A percentile compares a stretch with the other conserved stretches of the same genome.
These are phyloP conservation scores for Plicaturopsis crispa DNA, from an alignment of 768 basidiomycete genomes.

Conservation along the genomic window DNA sequence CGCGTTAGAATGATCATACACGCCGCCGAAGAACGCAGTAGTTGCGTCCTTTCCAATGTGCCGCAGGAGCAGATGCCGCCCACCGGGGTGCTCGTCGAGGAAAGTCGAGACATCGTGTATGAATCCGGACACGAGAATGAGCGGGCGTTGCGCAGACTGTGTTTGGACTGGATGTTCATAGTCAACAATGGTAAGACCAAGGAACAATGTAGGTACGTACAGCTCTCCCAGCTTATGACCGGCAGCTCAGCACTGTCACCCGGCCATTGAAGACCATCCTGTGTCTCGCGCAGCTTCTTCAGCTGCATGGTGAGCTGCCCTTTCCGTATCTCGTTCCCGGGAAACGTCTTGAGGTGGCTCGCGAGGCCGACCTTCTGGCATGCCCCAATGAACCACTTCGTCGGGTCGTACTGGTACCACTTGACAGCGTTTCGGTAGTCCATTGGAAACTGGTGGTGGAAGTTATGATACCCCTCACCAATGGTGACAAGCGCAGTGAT, in stretches of 20 bases:
- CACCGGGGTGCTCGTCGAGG: slow-evolving; percentile 89
- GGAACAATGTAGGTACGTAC: slow-evolving; percentile 31
- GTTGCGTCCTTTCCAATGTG: slow-evolving; percentile 84
- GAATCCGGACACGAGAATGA: slow-evolving; percentile 85
- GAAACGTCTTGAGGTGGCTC: slow-evolving; percentile 55
- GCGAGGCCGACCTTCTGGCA: slow-evolving; percentile 58
- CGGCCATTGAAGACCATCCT: slow-evolving; percentile 78
- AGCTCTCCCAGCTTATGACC: slow-evolving; percentile 82
- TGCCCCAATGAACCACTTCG: slow-evolving; percentile 83
- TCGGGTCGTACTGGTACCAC: slow-evolving; percentile 91
- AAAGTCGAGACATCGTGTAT: slow-evolving; percentile 86
- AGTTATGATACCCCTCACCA: slow-evolving; percentile 97
- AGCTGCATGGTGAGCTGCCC: slow-evolving; percentile 47
- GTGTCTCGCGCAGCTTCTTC: slow-evolving; percentile 73
- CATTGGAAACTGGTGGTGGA: slow-evolving; percentile 96
- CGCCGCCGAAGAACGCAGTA: slow-evolving; percentile 90
- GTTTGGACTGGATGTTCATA: slow-evolving; percentile 49
- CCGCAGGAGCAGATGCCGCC: slow-evolving; percentile 74
- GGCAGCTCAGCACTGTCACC: slow-evolving; percentile 67
- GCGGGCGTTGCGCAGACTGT: slow-evolving; percentile 70
- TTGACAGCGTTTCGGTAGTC: slow-evolving; percentile 95
- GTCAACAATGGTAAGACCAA: slow-evolving; percentile 2
- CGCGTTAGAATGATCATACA: slow-evolving; percentile 85
- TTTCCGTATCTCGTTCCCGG: slow-evolving; percentile 40
- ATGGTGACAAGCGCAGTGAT: slow-evolving; percentile 86